A percentile compares a stretch with the other conserved stretches of the same genome.
Evolutionary conservation across 306 rosid genomes (phyloP).

Genomic region (Prosopis cineraria): DNA sequence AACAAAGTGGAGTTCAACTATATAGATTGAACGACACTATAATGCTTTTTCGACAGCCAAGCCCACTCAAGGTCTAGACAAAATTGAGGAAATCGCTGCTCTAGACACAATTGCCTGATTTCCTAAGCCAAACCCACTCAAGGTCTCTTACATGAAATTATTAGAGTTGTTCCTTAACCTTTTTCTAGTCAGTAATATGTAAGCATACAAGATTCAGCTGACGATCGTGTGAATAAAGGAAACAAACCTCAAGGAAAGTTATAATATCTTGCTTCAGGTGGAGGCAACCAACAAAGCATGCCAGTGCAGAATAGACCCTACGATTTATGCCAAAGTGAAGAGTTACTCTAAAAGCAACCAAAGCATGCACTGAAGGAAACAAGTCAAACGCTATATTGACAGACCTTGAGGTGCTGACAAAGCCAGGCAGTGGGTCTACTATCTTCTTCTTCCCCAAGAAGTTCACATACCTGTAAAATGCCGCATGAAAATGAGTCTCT

Average conservation of each 20-base stretch:
- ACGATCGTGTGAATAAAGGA: conserved; percentile 24
- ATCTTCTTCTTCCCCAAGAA: conserved; percentile 49
- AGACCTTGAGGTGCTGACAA: conserved; percentile 55
- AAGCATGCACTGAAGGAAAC: conserved; percentile 32
- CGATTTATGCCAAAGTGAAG: conserved; percentile 32
- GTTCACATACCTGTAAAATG: conserved; percentile 59
- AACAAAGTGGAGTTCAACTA: too few relatives aligned
- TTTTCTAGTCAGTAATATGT: not conserved
- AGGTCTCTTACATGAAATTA: not conserved
- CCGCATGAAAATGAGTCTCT: conserved; percentile 32
- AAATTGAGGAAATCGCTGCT: not conserved
- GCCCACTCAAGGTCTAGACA: too few relatives aligned
- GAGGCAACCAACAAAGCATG: conserved; percentile 59
- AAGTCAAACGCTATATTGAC: conserved; percentile 24
- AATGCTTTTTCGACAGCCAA: too few relatives aligned
- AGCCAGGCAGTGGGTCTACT: conserved; percentile 39
- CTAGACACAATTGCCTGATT: not conserved
- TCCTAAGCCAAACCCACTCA: conserved; percentile 6
- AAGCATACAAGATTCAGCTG: not conserved
- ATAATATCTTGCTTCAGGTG: conserved; percentile 67
- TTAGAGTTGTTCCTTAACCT: not conserved
- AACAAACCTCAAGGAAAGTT: conserved; percentile 54
- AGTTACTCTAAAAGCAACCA: conserved; percentile 25
- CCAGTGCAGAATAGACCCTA: conserved; percentile 67
- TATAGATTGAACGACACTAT: too few relatives aligned